Evolutionary conservation across 83 land plant species (phyloP).

Genomic region (Isoetes engelmannii): DNA sequence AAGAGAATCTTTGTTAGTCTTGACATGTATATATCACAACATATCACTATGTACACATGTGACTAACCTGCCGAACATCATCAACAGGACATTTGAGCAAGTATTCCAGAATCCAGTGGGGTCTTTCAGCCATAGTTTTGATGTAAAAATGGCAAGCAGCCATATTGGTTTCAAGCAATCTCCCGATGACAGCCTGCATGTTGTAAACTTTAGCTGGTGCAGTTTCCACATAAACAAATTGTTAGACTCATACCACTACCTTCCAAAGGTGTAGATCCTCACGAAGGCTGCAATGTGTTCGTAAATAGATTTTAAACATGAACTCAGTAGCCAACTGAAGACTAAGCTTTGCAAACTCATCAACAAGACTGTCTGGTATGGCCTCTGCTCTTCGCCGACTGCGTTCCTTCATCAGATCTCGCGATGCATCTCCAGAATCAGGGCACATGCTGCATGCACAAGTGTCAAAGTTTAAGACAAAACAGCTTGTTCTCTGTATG

Average conservation of each 20-base stretch:
- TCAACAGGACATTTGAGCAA: constrained; percentile 30
- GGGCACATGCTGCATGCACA: no score
- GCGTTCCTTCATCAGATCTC: not conserved
- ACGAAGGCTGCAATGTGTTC: constrained; percentile 29
- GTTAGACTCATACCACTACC: constrained; percentile 12
- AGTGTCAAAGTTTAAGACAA: no score
- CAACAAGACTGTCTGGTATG: not conserved
- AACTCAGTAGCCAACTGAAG: constrained; percentile 19
- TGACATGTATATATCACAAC: not conserved
- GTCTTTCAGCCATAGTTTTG: constrained; percentile 24
- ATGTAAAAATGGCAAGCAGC: constrained; percentile 20
- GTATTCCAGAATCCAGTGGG: constrained; percentile 33
- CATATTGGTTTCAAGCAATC: constrained; percentile 22
- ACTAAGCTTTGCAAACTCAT: constrained; percentile 25
- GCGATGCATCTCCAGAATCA: no score
- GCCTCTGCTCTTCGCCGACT: constrained; percentile 1
- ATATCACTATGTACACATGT: not conserved
- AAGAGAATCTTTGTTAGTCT: not conserved
- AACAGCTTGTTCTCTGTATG: no score
- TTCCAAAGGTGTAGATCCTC: constrained; percentile 33
- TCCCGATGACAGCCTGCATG: constrained; percentile 19
- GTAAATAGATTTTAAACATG: constrained; percentile 23
- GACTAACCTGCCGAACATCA: constrained; percentile 29
- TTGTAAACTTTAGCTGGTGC: not conserved
- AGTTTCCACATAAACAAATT: not conserved